These are phyloP conservation scores for Phragmites australis DNA, from an alignment of 176 grass and related monocot genomes.

Conservation along the genomic window DNA sequence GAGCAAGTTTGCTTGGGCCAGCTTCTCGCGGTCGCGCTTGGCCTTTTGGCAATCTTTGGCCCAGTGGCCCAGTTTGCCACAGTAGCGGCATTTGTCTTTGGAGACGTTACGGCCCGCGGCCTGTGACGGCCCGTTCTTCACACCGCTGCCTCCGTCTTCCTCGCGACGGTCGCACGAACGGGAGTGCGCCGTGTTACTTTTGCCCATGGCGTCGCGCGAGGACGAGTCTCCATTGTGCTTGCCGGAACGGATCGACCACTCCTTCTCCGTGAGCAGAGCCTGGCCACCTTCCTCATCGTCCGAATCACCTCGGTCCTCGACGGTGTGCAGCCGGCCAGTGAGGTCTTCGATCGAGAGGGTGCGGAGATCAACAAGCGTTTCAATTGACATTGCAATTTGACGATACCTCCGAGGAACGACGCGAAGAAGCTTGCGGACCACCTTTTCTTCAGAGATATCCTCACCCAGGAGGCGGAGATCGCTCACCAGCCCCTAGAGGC, in stretches of 20 bases:
- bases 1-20: too few species aligned
- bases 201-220: too few species aligned
- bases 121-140: too few species aligned
- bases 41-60: neutral
- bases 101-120: too few species aligned
- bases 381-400: neutral
- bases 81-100: too few species aligned
- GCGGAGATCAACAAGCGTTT: neutral
- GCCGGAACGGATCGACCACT: neutral
- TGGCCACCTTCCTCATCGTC: neutral
- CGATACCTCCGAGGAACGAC: neutral
- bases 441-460: rapidly evolving
- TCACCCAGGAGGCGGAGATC: neutral
- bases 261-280: neutral
- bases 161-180: too few species aligned
- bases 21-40: neutral
- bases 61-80: too few species aligned
- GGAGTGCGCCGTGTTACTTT: too few species aligned
- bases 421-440: neutral
- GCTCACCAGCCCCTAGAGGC: neutral
- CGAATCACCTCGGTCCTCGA: neutral
- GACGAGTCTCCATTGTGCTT: too few species aligned
- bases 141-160: too few species aligned
- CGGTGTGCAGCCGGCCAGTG: neutral
- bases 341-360: neutral